Evolutionary conservation across 257 asterid genomes (phyloP).

Genomic region (Oldenlandia corymbosa): DNA sequence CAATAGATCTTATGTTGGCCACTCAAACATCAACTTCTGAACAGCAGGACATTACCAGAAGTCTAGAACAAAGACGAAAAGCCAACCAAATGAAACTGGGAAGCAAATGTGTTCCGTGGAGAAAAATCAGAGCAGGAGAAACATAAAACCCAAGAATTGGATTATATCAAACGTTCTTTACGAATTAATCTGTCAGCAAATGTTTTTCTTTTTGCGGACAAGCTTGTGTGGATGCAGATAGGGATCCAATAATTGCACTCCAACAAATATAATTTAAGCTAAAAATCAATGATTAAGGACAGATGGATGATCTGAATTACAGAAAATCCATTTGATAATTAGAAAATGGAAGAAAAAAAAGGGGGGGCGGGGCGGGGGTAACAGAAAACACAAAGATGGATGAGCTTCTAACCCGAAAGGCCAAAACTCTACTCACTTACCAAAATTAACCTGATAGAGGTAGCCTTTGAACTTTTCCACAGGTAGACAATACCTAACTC

Average conservation of each 20-base stretch:
- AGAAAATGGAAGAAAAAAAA: not conserved
- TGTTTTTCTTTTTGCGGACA: not conserved
- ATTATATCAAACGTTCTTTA: not conserved
- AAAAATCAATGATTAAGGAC: conserved; percentile 6
- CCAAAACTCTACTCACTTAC: not conserved
- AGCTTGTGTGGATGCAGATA: not conserved
- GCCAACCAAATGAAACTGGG: not conserved
- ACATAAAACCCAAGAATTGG: not conserved
- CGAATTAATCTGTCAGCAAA: not conserved
- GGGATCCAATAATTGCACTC: not conserved
- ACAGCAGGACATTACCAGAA: not conserved
- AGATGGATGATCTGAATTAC: not conserved
- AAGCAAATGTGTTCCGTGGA: not conserved
- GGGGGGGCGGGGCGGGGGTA: not conserved
- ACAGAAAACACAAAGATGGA: not conserved
- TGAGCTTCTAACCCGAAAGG: conserved; percentile 2
- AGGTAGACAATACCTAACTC: not conserved
- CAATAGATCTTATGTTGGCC: not conserved
- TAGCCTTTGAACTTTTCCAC: not conserved
- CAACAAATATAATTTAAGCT: not conserved
- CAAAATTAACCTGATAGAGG: not conserved
- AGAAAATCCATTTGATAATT: not conserved
- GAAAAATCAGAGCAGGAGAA: not conserved
- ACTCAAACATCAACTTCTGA: not conserved
- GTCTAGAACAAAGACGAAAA: not conserved